These are phyloP conservation scores for Kwoniella shandongensis DNA, from an alignment of 768 basidiomycete species.

Conservation along the genomic window DNA sequence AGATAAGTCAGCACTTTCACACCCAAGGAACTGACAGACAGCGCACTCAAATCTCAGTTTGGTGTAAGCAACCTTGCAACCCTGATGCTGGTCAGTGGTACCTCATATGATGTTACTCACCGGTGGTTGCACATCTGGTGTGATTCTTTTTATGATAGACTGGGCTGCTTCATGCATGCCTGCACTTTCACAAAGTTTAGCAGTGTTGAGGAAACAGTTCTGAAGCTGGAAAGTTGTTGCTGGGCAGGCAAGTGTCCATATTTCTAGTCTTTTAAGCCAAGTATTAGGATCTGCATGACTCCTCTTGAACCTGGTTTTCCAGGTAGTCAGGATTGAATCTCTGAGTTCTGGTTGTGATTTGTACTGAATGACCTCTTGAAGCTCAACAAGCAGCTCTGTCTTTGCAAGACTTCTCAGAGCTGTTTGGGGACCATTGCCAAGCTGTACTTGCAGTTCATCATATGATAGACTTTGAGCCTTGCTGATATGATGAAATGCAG, in stretches of 20 bases:
- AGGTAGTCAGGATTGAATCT: conserved; percentile 30
- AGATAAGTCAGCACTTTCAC: neutral
- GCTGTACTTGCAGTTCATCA: conserved; percentile 46
- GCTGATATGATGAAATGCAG: conserved; percentile 46
- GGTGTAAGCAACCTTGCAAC: conserved; percentile 48
- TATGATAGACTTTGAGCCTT: conserved; percentile 49
- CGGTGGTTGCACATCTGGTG: conserved; percentile 25
- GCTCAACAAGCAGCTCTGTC: conserved; percentile 47
- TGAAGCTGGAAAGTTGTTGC: conserved; percentile 36
- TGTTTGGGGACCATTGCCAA: conserved; percentile 30
- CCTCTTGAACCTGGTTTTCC: conserved; percentile 46
- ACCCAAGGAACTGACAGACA: too few species aligned
- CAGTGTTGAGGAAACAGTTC: conserved; percentile 45
- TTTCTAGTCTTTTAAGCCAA: conserved; percentile 45
- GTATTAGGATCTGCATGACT: conserved; percentile 47
- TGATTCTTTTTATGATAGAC: conserved; percentile 32
- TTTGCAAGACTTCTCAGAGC: conserved; percentile 49
- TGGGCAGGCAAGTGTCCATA: conserved; percentile 47
- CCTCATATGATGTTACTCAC: conserved; percentile 21
- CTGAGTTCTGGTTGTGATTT: conserved; percentile 46
- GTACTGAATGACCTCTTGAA: conserved; percentile 52
- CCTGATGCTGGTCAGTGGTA: conserved; percentile 22
- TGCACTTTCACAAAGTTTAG: conserved; percentile 44
- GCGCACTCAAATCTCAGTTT: conserved; percentile 43
- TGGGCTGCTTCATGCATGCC: conserved; percentile 42